A percentile compares a stretch with the other conserved stretches of the same genome.
These are phyloP conservation scores for Globisporangium cystogenes DNA, from an alignment of 352 stramenopile genomes.

Conservation along the genomic window DNA sequence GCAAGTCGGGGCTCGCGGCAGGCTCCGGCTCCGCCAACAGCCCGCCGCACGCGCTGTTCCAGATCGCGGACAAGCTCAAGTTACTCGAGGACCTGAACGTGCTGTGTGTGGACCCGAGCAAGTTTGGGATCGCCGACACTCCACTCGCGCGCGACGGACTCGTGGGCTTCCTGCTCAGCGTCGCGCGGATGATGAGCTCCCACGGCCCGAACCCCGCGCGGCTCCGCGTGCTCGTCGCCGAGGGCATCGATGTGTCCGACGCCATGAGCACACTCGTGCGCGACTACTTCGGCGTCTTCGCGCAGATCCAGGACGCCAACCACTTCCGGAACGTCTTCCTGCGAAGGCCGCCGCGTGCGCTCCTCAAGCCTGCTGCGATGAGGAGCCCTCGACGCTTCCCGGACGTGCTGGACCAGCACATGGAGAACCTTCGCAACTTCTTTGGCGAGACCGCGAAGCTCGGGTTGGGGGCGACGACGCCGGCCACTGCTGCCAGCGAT, in stretches of 20 bases:
- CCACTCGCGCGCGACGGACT: slow-evolving; percentile 41
- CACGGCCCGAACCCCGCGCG: slow-evolving; percentile 28
- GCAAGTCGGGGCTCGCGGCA: slow-evolving; percentile 15
- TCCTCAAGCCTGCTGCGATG: too few relatives aligned
- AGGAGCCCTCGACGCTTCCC: slow-evolving; percentile 12
- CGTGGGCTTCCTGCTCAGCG: slow-evolving; percentile 39
- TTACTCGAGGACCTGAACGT: slow-evolving; percentile 66
- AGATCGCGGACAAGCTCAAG: slow-evolving; percentile 37
- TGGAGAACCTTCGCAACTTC: slow-evolving; percentile 26
- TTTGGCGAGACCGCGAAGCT: slow-evolving; percentile 34
- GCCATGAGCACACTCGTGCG: slow-evolving; percentile 38
- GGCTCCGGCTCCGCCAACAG: slow-evolving; percentile 3
- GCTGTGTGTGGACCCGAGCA: slow-evolving; percentile 30
- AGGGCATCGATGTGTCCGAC: slow-evolving; percentile 61
- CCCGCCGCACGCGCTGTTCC: slow-evolving; percentile 27
- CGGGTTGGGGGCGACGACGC: too few relatives aligned
- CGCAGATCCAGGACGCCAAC: slow-evolving; percentile 52
- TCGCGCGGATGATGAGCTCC: slow-evolving; percentile 39
- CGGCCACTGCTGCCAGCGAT: too few relatives aligned
- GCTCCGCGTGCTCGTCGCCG: slow-evolving; percentile 30
- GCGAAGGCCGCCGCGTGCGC: slow-evolving; percentile 5
- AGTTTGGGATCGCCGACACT: slow-evolving; percentile 41
- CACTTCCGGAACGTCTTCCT: slow-evolving; percentile 64
- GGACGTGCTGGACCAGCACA: slow-evolving; percentile 26
- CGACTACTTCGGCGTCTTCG: slow-evolving; percentile 51